phyloP scores from a whole-genome alignment of 176 grass and related monocot species.

The Ensete glaucum region DNA sequence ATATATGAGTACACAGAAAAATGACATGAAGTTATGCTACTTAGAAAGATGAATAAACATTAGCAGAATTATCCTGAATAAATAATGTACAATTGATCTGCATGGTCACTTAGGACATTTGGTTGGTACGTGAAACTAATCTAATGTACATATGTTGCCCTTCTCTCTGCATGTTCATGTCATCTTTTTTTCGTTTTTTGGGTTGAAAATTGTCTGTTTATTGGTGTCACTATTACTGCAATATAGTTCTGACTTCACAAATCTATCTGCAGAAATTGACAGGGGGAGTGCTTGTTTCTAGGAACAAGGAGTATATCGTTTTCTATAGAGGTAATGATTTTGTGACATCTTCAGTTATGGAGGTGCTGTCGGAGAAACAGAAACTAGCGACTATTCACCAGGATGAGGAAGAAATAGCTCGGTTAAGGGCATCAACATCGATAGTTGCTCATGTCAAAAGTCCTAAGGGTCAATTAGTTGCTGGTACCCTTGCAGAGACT shows the following conservation, averaged over 20 bases:
- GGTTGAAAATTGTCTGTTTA: not conserved
- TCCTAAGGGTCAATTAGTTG: conserved; percentile 46
- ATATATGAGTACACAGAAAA: too few relatives aligned
- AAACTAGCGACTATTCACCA: conserved; percentile 41
- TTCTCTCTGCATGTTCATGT: too few relatives aligned
- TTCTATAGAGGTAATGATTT: conserved; percentile 98
- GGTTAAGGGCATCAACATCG: conserved; percentile 50
- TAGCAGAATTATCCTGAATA: too few relatives aligned
- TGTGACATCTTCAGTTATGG: conserved; percentile 53
- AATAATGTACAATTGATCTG: too few relatives aligned
- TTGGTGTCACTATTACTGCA: conserved; percentile 1
- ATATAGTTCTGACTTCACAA: conserved; percentile 26
- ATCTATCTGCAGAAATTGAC: conserved; percentile 79
- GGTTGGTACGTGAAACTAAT: too few relatives aligned
- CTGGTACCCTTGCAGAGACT: conserved; percentile 84
- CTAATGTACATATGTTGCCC: too few relatives aligned
- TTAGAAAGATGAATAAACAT: too few relatives aligned
- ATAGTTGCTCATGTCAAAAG: conserved; percentile 26
- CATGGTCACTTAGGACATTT: too few relatives aligned
- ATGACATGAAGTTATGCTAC: too few relatives aligned
- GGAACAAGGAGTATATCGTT: conserved; percentile 90
- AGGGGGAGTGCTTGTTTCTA: conserved; percentile 82
- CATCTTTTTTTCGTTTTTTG: not conserved
- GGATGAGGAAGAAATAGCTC: conserved; percentile 71
- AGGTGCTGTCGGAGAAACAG: conserved; percentile 61